Evolutionary conservation across 1,139 yeast genomes (phyloP), one percentile per base, ranked within the genome.

Genomic region (Sugiyamaella sp.): DNA sequence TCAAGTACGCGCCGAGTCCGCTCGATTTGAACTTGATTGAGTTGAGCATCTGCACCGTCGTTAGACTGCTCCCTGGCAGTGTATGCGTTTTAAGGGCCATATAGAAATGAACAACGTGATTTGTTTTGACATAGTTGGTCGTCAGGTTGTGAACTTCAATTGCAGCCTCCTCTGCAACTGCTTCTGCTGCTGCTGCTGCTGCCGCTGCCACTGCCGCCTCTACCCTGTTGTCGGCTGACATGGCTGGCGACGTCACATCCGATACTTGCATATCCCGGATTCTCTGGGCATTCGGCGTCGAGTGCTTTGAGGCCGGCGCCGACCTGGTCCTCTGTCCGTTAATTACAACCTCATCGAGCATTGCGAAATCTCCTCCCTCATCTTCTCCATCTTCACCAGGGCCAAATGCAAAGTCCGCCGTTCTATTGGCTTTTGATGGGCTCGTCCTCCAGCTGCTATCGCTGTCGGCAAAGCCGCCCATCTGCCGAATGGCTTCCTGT

Each of bases 21-120:
- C 35, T 8, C 4, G 35, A 6, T 12, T 12, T 5, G 35, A 29
- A 29, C n/a, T 29, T 29, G 72, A 77, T 16, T 12, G 4, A 14
- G 21, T 24, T 33, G 27, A 44, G 24, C 48, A 48, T 17, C 51
- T 67, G 64, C 9, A 68, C 41, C 1, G 71, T 62, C 1, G 66
- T 58, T 5, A 67, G 59, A 46, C 64, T 64, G 22, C 67, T 62
- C 45, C 48, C 51, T 3, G 54, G 51, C 32, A 51, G 17, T 1
- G 21, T 33, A 33, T 51, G 54, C 2, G 29, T 19, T n/a, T 27
- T 29, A 5, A 51, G 24, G 17, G 46, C 17, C 25, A 37, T 48
- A 14, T 46, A 39, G 16, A 51, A 39, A 4, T 51, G 47, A 8
- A 51, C n/a, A 17, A 29, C 24, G 3, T 32, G 38, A 22, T 19